Conservation (phyloP, 495 filamentous ascomycete genomes). For the Aspergillus mulundensis region DNA sequence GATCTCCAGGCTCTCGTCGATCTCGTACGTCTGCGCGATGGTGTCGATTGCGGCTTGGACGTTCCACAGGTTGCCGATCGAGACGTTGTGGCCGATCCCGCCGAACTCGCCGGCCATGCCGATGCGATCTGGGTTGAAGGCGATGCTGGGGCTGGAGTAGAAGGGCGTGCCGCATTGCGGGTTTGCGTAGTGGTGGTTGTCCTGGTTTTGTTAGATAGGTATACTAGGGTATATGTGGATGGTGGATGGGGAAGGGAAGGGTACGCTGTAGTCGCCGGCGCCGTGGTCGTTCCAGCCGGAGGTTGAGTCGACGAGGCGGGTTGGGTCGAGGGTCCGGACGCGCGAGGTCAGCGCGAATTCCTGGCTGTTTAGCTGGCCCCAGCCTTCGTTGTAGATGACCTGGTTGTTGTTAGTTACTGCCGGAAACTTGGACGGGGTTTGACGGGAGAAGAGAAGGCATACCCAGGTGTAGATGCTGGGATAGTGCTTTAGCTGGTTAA, state of each 20-base stretch:
- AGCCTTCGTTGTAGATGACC: constrained; percentile 70
- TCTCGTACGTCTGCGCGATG: constrained; percentile 65
- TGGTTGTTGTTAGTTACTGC: constrained; percentile 17
- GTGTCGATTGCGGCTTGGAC: constrained; percentile 47
- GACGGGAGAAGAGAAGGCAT: constrained; percentile 11
- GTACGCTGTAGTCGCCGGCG: constrained; percentile 52
- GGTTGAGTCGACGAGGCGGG: constrained; percentile 54
- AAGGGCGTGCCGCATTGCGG: constrained; percentile 66
- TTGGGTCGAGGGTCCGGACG: constrained; percentile 55
- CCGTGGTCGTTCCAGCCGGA: constrained; percentile 62
- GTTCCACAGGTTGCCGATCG: constrained; percentile 57
- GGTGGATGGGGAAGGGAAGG: neutral
- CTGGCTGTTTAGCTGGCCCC: constrained; percentile 56
- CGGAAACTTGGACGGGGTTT: neutral
- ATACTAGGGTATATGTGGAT: neutral
- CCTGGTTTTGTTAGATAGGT: constrained; percentile 28
- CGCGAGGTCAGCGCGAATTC: constrained; percentile 53
- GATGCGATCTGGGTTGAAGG: constrained; percentile 57
- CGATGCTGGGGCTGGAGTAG: constrained; percentile 51
- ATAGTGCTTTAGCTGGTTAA: constrained; percentile 59
- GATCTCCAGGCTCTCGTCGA: constrained; percentile 49
- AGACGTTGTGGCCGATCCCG: constrained; percentile 59
- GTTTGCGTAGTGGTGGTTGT: constrained; percentile 69
- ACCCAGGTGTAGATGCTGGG: constrained; percentile 54
- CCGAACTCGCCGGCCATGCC: constrained; percentile 68